Evolutionary conservation across 2,329 filamentous ascomycete genomes (phyloP).

Genomic region (Monilinia polystroma): DNA sequence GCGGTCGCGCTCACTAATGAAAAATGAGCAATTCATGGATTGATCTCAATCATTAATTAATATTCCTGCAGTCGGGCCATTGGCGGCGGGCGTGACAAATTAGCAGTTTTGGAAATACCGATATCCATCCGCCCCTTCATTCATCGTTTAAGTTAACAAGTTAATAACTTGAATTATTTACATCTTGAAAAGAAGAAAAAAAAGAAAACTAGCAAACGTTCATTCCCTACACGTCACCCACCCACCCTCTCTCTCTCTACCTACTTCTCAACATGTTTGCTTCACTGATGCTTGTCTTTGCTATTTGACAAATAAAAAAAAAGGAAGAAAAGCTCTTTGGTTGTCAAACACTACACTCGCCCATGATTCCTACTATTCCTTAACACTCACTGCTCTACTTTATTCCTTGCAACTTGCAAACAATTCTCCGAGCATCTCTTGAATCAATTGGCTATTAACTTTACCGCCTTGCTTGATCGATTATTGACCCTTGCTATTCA

Average conservation of each 20-base stretch:
- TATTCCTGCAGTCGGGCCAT: conserved; percentile 16
- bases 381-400: neutral
- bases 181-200: no score
- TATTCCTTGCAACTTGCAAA: conserved; percentile 11
- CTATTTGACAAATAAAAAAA: neutral
- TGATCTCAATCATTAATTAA: neutral
- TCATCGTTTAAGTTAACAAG: neutral
- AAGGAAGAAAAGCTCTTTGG: neutral
- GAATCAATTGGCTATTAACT: conserved; percentile 1
- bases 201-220: no score
- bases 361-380: neutral
- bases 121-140: conserved; percentile 14
- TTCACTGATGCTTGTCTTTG: conserved; percentile 1
- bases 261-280: neutral
- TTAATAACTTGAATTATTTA: no score
- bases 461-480: conserved; percentile 15
- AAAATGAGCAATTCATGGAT: neutral
- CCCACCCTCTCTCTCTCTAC: no score
- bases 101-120: neutral
- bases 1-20: neutral
- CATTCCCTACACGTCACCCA: neutral
- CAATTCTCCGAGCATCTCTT: conserved; percentile 2
- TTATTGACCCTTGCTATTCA: conserved; percentile 9
- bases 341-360: neutral
- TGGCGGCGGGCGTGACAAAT: neutral